Evolutionary conservation across 352 stramenopile genomes (phyloP).

Genomic region (Aphanomyces cochlioides): DNA sequence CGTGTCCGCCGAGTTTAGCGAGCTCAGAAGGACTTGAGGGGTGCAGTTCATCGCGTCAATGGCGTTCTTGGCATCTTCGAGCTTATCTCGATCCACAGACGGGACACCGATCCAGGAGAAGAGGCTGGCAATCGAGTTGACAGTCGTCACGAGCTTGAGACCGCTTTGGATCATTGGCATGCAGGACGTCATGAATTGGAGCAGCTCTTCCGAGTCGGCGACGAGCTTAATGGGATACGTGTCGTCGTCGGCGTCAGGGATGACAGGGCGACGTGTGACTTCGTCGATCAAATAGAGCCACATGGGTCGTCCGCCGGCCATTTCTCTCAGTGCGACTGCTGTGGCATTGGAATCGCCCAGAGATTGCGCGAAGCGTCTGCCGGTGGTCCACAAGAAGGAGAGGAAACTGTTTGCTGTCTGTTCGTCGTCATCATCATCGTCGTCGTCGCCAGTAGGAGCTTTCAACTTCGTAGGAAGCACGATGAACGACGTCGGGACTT

Average conservation of each 20-base stretch:
- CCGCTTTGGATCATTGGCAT: conserved; percentile 10
- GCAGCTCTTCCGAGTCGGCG: not conserved
- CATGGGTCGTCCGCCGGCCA: conserved; percentile 15
- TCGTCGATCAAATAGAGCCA: conserved; percentile 11
- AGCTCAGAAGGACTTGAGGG: not conserved
- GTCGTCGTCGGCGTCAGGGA: not conserved
- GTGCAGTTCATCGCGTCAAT: conserved; percentile 6
- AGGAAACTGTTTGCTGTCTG: not conserved
- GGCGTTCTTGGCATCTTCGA: not conserved
- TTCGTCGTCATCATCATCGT: not conserved
- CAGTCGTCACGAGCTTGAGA: not conserved
- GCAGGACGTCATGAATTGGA: not conserved
- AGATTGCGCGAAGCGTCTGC: not conserved
- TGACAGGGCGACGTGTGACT: not conserved
- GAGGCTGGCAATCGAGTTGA: not conserved
- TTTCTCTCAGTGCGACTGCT: not conserved
- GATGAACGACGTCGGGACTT: conserved; percentile 1
- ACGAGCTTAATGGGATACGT: conserved; percentile 14
- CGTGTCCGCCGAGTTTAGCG: not conserved
- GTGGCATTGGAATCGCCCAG: not conserved
- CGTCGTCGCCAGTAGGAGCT: not conserved
- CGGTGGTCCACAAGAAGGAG: not conserved
- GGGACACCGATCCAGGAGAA: not conserved
- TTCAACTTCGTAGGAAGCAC: not conserved
- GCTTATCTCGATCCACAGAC: not conserved